Percentiles rank a stretch among this genome's conserved stretches.
Conservation (phyloP, 768 basidiomycete species). For the Termitomyces sp. region DNA sequence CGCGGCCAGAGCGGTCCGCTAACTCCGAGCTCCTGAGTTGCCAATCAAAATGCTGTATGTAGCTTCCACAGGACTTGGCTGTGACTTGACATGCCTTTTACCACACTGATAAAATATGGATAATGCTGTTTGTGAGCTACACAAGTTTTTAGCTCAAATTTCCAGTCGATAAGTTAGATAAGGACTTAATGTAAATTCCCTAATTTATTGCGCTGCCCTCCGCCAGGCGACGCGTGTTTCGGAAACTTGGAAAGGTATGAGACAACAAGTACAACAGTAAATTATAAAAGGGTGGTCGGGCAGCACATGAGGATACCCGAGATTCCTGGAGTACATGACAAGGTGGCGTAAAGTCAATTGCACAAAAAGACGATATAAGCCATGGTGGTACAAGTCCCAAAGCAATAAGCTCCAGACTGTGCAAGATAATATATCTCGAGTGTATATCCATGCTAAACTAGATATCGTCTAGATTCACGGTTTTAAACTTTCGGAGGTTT, state of each 20-base stretch:
- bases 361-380: not conserved
- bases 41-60: not conserved
- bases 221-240: not conserved
- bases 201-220: not conserved
- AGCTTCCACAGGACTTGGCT: not conserved
- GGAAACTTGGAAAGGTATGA: not conserved
- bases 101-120: not conserved
- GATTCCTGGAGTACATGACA: too few species aligned
- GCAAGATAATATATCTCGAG: not conserved
- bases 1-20: constrained; percentile 1
- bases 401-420: not conserved
- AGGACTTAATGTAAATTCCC: not conserved
- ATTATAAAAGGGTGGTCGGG: not conserved
- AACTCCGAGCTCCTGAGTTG: not conserved
- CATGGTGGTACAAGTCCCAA: not conserved
- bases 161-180: not conserved
- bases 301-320: too few species aligned
- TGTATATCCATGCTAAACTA: not conserved
- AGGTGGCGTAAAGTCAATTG: too few species aligned
- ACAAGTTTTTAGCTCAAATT: not conserved
- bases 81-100: not conserved
- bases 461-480: not conserved
- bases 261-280: not conserved
- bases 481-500: not conserved
- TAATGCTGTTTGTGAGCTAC: not conserved